Conservation (phyloP, 495 filamentous ascomycete genomes). For the Glonium stellatum region DNA sequence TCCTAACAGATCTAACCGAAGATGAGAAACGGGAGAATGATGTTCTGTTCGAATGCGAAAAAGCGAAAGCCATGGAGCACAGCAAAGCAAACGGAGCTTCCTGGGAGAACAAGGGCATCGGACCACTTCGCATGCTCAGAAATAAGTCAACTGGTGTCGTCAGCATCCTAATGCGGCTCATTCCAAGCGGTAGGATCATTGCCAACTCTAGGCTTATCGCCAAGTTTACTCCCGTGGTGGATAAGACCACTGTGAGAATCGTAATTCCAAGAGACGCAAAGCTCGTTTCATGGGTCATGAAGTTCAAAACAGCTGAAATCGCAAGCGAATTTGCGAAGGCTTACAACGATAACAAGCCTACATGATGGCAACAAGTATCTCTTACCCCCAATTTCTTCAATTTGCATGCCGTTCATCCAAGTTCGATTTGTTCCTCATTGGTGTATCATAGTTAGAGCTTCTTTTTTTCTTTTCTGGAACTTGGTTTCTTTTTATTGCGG, state of each 20-base stretch:
- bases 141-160: conserved; percentile 28
- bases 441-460: too few relatives aligned
- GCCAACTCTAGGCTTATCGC: conserved; percentile 11
- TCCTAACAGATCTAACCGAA: conserved; percentile 23
- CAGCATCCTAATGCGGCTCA: conserved; percentile 23
- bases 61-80: conserved; percentile 24
- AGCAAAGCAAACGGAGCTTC: conserved; percentile 5
- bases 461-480: too few relatives aligned
- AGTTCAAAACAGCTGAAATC: background rate
- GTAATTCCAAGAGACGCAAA: background rate
- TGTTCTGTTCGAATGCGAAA: conserved; percentile 21
- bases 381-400: too few relatives aligned
- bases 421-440: too few relatives aligned
- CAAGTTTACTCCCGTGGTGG: background rate
- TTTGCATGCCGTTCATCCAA: too few relatives aligned
- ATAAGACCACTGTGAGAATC: background rate
- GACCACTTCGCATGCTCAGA: conserved; percentile 29
- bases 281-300: background rate
- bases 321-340: background rate
- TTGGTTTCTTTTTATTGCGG: too few relatives aligned
- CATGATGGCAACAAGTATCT: background rate
- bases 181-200: conserved; percentile 19
- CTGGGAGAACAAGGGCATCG: conserved; percentile 25
- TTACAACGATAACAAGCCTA: background rate
- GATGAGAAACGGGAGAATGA: conserved; percentile 21